These are phyloP conservation scores for Extremus antarcticus DNA, from an alignment of 495 filamentous ascomycete genomes.

Conservation along the genomic window DNA sequence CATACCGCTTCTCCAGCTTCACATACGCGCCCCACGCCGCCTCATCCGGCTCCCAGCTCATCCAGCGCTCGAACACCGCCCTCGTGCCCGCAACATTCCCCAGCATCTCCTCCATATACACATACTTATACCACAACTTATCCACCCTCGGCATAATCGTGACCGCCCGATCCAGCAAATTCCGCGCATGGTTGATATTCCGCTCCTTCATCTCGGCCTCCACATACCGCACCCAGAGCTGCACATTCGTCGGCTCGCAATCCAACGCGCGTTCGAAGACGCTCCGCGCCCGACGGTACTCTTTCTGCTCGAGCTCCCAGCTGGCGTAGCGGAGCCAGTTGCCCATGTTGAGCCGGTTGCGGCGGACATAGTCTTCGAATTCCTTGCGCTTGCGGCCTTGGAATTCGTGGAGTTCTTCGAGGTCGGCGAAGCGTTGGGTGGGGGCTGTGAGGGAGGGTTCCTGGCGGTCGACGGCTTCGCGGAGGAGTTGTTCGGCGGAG, in stretches of 20 bases:
- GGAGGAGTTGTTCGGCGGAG: slow-evolving; percentile 91
- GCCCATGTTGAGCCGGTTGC: slow-evolving; percentile 90
- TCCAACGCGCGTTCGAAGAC: slow-evolving; percentile 95
- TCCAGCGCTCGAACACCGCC: slow-evolving; percentile 95
- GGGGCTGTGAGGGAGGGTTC: slow-evolving; percentile 79
- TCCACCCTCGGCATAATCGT: slow-evolving; percentile 83
- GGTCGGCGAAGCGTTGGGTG: slow-evolving; percentile 87
- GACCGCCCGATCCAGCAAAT: slow-evolving; percentile 87
- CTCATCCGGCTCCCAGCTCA: slow-evolving; percentile 96
- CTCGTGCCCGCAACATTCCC: slow-evolving; percentile 85
- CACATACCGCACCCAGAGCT: slow-evolving; percentile 79
- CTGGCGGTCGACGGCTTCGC: slow-evolving; percentile 95
- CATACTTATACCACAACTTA: slow-evolving; percentile 98
- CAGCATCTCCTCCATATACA: slow-evolving; percentile 96
- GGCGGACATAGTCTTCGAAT: slow-evolving; percentile 94
- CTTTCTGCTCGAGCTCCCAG: slow-evolving; percentile 97
- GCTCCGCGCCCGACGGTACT: slow-evolving; percentile 88
- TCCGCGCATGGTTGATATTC: slow-evolving; percentile 96
- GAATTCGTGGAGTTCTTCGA: slow-evolving; percentile 96
- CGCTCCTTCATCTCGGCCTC: slow-evolving; percentile 93
- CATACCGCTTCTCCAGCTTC: slow-evolving; percentile 90
- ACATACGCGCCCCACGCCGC: slow-evolving; percentile 92
- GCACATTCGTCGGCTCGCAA: slow-evolving; percentile 74
- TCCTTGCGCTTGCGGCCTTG: slow-evolving; percentile 92
- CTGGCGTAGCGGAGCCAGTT: slow-evolving; percentile 98